These are phyloP conservation scores for Limtongia smithiae DNA, from an alignment of 805 yeast genomes.

Conservation along the genomic window DNA sequence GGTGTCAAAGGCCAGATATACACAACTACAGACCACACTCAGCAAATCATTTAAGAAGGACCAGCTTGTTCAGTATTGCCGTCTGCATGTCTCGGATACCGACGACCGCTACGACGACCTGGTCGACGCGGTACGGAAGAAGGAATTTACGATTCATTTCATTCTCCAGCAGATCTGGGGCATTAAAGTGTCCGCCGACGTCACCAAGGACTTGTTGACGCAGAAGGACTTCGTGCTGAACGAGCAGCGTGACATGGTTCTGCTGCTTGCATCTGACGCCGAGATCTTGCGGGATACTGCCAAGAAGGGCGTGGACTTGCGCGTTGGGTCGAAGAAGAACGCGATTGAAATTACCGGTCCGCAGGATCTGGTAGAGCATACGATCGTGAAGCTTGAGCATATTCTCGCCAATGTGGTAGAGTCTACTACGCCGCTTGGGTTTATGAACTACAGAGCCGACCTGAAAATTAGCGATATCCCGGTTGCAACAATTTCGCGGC, in stretches of 20 bases:
- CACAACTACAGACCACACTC: slow-evolving; percentile 6
- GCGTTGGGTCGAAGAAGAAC: not conserved
- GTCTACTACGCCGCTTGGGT: not conserved
- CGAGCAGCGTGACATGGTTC: slow-evolving; percentile 13
- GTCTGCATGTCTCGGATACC: not conserved
- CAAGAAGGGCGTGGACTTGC: slow-evolving; percentile 3
- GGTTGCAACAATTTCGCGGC: slow-evolving; percentile 11
- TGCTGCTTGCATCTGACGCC: slow-evolving; percentile 8
- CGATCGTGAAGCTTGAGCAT: slow-evolving; percentile 1
- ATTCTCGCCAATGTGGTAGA: slow-evolving; percentile 8
- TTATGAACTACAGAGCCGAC: slow-evolving; percentile 1
- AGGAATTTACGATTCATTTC: not conserved
- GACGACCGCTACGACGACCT: not conserved
- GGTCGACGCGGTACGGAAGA: not conserved
- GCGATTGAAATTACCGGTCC: slow-evolving; percentile 7
- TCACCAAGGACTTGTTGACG: slow-evolving; percentile 13
- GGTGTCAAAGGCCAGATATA: slow-evolving; percentile 7
- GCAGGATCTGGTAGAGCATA: slow-evolving; percentile 5
- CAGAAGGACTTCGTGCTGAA: slow-evolving; percentile 1
- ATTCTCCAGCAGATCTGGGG: slow-evolving; percentile 16
- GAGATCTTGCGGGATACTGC: slow-evolving; percentile 8
- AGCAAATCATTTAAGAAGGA: slow-evolving; percentile 9
- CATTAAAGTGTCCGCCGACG: slow-evolving; percentile 9
- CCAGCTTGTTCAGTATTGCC: slow-evolving; percentile 7
- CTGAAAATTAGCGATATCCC: slow-evolving; percentile 12